phyloP scores from a whole-genome alignment of 257 asterid genomes.

The Fraxinus anomala region DNA sequence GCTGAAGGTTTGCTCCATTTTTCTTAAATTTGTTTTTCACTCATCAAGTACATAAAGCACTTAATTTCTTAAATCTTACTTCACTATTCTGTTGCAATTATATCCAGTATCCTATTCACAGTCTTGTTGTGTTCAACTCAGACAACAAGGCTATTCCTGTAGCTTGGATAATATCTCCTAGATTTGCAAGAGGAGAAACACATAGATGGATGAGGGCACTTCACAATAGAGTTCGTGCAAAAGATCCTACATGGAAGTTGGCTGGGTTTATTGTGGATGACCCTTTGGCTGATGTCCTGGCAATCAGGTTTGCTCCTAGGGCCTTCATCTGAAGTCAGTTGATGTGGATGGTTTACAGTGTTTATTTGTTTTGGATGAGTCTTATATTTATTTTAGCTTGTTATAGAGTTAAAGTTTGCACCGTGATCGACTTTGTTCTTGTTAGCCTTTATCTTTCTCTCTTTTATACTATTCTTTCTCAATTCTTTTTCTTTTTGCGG shows the following conservation, averaged over 20 bases:
- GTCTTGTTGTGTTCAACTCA: slow-evolving; percentile 95
- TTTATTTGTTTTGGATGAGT: neutral
- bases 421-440: neutral
- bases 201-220: slow-evolving; percentile 94
- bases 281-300: slow-evolving; percentile 65
- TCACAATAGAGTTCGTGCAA: slow-evolving; percentile 72
- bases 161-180: slow-evolving; percentile 86
- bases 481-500: neutral
- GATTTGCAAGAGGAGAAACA: slow-evolving; percentile 60
- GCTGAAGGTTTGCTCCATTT: slow-evolving; percentile 62
- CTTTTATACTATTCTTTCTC: neutral
- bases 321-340: slow-evolving; percentile 17
- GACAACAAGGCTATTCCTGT: slow-evolving; percentile 98
- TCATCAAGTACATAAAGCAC: slow-evolving; percentile 15
- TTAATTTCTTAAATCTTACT: slow-evolving; percentile 40
- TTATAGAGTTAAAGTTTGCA: neutral
- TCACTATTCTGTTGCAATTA: slow-evolving; percentile 37
- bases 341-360: slow-evolving; percentile 12
- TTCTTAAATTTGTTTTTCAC: slow-evolving; percentile 20
- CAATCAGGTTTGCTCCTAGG: slow-evolving; percentile 59
- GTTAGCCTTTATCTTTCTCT: neutral
- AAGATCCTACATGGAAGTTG: slow-evolving; percentile 93
- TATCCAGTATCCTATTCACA: slow-evolving; percentile 82
- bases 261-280: slow-evolving; percentile 95
- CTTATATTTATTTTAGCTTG: neutral